Percentiles rank a stretch among this genome's conserved stretches.
phyloP scores from a whole-genome alignment of 805 yeast species.

The Zygosaccharomyces kombuchaensis region DNA sequence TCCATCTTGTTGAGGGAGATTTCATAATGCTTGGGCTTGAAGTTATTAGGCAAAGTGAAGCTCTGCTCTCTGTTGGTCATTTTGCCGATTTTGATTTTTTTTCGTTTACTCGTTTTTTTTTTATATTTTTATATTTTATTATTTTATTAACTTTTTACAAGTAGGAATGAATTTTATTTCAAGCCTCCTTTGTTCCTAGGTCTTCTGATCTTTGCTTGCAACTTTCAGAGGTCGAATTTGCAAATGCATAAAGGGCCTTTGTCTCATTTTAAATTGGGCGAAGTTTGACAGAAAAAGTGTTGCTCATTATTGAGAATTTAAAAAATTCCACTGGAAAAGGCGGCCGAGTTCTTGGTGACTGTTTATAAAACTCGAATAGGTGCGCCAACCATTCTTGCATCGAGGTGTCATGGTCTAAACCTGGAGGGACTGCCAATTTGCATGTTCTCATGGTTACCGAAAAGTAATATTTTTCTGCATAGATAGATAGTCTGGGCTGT shows the following conservation, averaged over 20 bases:
- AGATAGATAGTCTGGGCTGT: too few relatives aligned
- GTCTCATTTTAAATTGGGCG: not conserved
- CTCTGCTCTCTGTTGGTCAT: not conserved
- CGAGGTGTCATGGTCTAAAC: too few relatives aligned
- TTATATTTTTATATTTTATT: not conserved
- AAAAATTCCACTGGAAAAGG: not conserved
- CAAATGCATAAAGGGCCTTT: not conserved
- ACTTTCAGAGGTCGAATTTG: not conserved
- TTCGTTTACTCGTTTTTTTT: not conserved
- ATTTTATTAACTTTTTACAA: not conserved
- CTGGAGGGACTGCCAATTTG: too few relatives aligned
- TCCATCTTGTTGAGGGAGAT: not conserved
- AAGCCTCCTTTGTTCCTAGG: not conserved
- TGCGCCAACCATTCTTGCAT: too few relatives aligned
- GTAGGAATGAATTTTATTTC: too few relatives aligned
- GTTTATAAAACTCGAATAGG: too few relatives aligned
- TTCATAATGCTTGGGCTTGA: constrained; percentile 9
- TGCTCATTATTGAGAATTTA: not conserved
- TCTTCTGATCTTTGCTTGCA: not conserved
- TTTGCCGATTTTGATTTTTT: not conserved
- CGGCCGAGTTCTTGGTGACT: not conserved
- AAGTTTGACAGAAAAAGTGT: not conserved
- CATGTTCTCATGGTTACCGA: too few relatives aligned
- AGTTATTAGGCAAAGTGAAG: constrained; percentile 7
- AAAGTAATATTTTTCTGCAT: too few relatives aligned